Conservation (phyloP, 805 yeast genomes). For the Blastobotrys terrestris region DNA sequence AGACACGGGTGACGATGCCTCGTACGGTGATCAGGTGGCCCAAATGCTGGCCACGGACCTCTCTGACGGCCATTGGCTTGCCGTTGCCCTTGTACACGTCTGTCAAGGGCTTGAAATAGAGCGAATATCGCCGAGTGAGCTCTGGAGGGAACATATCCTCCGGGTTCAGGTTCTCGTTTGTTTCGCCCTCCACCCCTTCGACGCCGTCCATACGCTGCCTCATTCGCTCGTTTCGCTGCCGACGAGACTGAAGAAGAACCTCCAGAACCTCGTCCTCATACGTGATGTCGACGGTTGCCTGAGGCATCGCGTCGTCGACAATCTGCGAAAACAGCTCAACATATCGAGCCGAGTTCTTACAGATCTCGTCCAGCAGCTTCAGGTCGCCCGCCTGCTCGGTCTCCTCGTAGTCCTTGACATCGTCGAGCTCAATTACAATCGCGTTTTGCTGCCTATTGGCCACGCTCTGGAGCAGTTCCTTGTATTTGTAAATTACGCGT, state of each 20-base stretch:
- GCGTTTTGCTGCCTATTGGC: conserved; percentile 78
- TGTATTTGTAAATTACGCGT: conserved; percentile 46
- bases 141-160: conserved; percentile 72
- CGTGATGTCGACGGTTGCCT: conserved; percentile 71
- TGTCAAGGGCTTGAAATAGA: conserved; percentile 80
- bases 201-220: conserved; percentile 42
- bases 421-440: conserved; percentile 74
- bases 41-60: conserved; percentile 72
- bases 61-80: conserved; percentile 80
- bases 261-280: conserved; percentile 89
- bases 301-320: conserved; percentile 79
- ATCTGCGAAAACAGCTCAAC: conserved; percentile 68
- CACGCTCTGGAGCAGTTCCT: conserved; percentile 64
- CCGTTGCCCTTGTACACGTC: conserved; percentile 25
- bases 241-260: conserved; percentile 86
- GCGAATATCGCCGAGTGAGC: conserved; percentile 76
- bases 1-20: conserved; percentile 91
- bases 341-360: conserved; percentile 72
- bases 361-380: conserved; percentile 49
- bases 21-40: conserved; percentile 87
- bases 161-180: conserved; percentile 20
- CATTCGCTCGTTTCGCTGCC: conserved; percentile 68
- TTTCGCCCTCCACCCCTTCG: conserved; percentile 27
- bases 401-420: conserved; percentile 64
- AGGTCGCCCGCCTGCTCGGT: conserved; percentile 30